Percentiles rank a stretch among this genome's conserved stretches.
phyloP scores from a whole-genome alignment of 306 rosid species.

The Notholithocarpus densiflorus region DNA sequence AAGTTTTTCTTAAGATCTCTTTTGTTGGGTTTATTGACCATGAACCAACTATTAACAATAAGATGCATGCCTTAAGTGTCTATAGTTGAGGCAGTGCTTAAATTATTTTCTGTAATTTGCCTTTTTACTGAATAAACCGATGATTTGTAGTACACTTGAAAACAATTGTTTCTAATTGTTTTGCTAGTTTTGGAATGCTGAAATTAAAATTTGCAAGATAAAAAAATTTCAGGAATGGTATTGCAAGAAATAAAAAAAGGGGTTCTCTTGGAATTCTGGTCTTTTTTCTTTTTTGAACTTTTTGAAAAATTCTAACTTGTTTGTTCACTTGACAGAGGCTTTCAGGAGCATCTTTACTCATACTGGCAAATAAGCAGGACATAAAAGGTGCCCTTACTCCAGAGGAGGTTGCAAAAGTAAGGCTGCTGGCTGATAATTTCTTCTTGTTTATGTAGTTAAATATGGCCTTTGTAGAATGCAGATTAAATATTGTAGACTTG shows the following conservation, averaged over 20 bases:
- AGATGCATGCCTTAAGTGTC: not conserved
- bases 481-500: not conserved
- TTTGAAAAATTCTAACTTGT: conserved; percentile 1
- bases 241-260: not conserved
- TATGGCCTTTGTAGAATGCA: not conserved
- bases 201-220: not conserved
- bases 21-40: not conserved
- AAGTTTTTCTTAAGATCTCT: not conserved
- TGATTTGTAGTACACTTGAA: not conserved
- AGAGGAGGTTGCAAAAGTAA: conserved; percentile 68
- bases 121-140: not conserved
- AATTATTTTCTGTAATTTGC: not conserved
- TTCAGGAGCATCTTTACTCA: conserved; percentile 78
- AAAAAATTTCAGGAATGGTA: not conserved
- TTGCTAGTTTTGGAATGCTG: not conserved
- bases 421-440: not conserved
- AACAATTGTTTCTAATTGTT: not conserved
- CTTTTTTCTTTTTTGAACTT: not conserved
- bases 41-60: not conserved
- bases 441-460: not conserved
- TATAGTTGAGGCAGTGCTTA: not conserved
- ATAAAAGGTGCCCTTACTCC: conserved; percentile 79
- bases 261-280: not conserved
- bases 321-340: conserved; percentile 54
- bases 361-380: conserved; percentile 93